Percentiles rank a stretch among this genome's conserved stretches.
These are phyloP conservation scores for Schizophyllum commune DNA, from an alignment of 1,284 basidiomycete genomes.

Conservation along the genomic window DNA sequence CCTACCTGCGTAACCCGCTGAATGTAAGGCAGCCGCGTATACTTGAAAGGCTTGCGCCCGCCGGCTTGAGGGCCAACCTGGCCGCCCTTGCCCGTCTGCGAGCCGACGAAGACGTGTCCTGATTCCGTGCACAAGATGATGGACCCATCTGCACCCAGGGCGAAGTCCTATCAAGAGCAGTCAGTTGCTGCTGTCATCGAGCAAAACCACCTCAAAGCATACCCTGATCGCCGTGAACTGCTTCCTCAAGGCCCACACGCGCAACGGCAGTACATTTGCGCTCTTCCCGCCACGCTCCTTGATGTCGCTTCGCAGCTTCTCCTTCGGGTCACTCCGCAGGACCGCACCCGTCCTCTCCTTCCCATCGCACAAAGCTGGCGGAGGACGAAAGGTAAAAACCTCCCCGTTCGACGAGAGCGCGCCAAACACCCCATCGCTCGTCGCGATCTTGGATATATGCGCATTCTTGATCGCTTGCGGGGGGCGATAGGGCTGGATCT, in stretches of 20 bases:
- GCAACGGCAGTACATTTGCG: slow-evolving; percentile 66
- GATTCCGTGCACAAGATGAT: slow-evolving; percentile 92
- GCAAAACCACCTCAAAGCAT: slow-evolving; percentile 14
- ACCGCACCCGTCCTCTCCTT: slow-evolving; percentile 9
- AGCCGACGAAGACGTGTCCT: slow-evolving; percentile 88
- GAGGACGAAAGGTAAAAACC: slow-evolving; percentile 77
- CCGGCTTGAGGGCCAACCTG: slow-evolving; percentile 17
- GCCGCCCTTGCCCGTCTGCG: slow-evolving; percentile 43
- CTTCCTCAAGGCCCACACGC: slow-evolving; percentile 87
- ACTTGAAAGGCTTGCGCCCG: slow-evolving; percentile 65
- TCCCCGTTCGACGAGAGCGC: slow-evolving; percentile 87
- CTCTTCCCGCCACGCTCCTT: slow-evolving; percentile 16
- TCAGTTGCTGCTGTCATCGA: background rate
- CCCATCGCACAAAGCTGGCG: slow-evolving; percentile 25
- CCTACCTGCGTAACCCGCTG: slow-evolving; percentile 65
- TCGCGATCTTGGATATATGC: slow-evolving; percentile 75
- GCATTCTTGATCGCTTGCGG: slow-evolving; percentile 66
- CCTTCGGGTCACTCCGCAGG: background rate
- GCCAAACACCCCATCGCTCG: slow-evolving; percentile 78
- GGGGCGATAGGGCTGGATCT: slow-evolving; percentile 73
- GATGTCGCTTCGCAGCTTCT: background rate
- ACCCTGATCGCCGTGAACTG: slow-evolving; percentile 81
- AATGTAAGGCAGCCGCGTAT: slow-evolving; percentile 73
- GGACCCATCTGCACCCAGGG: slow-evolving; percentile 81
- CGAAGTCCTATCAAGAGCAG: slow-evolving; percentile 59